A percentile compares a stretch with the other conserved stretches of the same genome.
These are phyloP conservation scores for Tetradesmus obliquus DNA, from an alignment of 139 green algal genomes.

Conservation along the genomic window DNA sequence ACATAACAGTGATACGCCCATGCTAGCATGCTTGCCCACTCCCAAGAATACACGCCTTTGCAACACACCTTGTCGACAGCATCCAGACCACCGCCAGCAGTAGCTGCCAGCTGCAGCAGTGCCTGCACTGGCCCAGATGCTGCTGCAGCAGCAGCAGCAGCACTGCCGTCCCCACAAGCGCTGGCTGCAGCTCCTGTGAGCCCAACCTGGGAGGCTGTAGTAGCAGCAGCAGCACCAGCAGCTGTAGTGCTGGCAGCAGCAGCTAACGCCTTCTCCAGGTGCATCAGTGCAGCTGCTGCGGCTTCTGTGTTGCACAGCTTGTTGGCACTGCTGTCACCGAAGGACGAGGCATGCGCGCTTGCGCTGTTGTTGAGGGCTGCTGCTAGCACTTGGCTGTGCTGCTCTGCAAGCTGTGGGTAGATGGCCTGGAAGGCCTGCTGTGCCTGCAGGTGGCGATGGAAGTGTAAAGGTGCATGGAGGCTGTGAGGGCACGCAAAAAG, in stretches of 20 bases:
- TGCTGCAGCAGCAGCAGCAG: not conserved
- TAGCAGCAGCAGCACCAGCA: not conserved
- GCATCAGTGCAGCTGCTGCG: not conserved
- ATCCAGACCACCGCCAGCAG: not conserved
- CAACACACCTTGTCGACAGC: not conserved
- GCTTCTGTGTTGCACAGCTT: not conserved
- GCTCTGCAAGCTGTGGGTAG: conserved; percentile 11
- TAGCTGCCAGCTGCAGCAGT: conserved; percentile 12
- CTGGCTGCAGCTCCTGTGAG: not conserved
- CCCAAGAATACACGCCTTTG: not conserved
- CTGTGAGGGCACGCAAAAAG: no score
- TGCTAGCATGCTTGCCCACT: no score
- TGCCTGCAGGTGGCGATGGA: conserved; percentile 9
- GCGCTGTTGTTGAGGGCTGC: not conserved
- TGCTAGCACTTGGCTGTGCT: not conserved
- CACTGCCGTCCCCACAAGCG: not conserved
- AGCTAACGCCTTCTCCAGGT: not conserved
- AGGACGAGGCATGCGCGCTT: not conserved
- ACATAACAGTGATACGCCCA: no score
- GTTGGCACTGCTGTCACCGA: not conserved
- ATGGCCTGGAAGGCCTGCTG: not conserved
- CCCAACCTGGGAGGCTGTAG: not conserved
- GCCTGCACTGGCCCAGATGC: not conserved
- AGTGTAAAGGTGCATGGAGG: not conserved
- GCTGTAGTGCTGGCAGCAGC: not conserved